Percentiles rank a stretch among this genome's conserved stretches.
Conservation (phyloP, 2,329 filamentous ascomycete species). For the Colletotrichum orbiculare region DNA sequence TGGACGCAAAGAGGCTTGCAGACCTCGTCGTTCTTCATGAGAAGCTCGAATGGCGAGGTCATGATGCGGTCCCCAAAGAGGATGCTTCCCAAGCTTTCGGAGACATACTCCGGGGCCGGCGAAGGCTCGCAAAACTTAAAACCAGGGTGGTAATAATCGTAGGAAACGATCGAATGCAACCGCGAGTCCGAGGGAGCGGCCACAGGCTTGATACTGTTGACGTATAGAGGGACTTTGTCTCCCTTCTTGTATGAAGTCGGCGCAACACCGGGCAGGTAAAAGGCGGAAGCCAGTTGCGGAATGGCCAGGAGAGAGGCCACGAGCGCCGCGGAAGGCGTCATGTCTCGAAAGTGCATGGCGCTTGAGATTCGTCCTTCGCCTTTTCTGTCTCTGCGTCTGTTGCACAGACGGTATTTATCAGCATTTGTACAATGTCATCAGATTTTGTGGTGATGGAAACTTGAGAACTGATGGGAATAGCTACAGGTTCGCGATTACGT, state of each 20-base stretch:
- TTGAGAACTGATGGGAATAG: conserved; percentile 31
- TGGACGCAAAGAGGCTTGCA: conserved; percentile 84
- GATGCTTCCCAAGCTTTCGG: conserved; percentile 94
- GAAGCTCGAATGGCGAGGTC: conserved; percentile 92
- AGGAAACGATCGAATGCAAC: conserved; percentile 92
- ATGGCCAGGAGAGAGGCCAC: conserved; percentile 61
- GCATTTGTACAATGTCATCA: not conserved
- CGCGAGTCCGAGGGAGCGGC: conserved; percentile 81
- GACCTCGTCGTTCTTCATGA: conserved; percentile 87
- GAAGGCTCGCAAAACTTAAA: conserved; percentile 91
- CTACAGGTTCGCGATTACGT: conserved; percentile 31
- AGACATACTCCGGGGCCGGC: conserved; percentile 80
- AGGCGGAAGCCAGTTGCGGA: conserved; percentile 73
- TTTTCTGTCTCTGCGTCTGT: conserved; percentile 1
- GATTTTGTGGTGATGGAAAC: conserved; percentile 7
- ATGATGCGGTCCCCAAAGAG: conserved; percentile 97
- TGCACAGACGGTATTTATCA: not conserved
- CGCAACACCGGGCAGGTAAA: conserved; percentile 96
- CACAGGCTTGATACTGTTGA: conserved; percentile 92
- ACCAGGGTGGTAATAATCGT: conserved; percentile 91
- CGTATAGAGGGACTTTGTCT: conserved; percentile 85
- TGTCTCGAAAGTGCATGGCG: conserved; percentile 58
- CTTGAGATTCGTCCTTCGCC: too few relatives aligned
- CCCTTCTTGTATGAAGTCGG: conserved; percentile 89
- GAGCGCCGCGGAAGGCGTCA: conserved; percentile 61